A percentile compares a stretch with the other conserved stretches of the same genome.
Evolutionary conservation across 1,284 basidiomycete genomes (phyloP).

Genomic region (Schizophyllum amplum): DNA sequence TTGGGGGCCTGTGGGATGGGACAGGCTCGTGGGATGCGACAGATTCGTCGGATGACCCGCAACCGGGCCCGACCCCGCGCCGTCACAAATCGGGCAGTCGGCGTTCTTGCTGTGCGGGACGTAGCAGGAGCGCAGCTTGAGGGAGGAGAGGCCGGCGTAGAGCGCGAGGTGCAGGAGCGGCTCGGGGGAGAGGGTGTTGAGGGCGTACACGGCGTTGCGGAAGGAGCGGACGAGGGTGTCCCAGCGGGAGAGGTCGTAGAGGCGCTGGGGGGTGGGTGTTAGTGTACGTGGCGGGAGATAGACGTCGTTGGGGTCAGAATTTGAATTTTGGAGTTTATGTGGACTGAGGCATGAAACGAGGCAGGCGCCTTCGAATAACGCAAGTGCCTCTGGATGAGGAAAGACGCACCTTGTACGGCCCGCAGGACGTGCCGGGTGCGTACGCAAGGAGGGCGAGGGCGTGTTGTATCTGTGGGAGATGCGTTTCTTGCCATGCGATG

Average conservation of each 20-base stretch:
- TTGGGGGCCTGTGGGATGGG: too few species aligned
- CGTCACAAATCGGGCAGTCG: conserved; percentile 90
- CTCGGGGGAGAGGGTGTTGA: conserved; percentile 82
- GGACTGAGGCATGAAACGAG: not conserved
- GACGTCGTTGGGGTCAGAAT: too few species aligned
- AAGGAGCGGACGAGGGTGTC: conserved; percentile 64
- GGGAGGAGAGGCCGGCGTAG: conserved; percentile 80
- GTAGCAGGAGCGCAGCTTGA: conserved; percentile 80
- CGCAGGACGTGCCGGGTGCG: conserved; percentile 53
- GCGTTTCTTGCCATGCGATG: conserved; percentile 74
- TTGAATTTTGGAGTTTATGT: too few species aligned
- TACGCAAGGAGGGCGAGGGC: conserved; percentile 76
- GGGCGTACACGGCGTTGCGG: conserved; percentile 74
- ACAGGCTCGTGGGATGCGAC: too few species aligned
- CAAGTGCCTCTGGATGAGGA: not conserved
- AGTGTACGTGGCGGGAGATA: not conserved
- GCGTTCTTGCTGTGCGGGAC: conserved; percentile 58
- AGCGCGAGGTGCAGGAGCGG: conserved; percentile 81
- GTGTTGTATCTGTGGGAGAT: conserved; percentile 68
- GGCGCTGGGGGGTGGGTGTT: conserved; percentile 40
- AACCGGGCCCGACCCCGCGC: conserved; percentile 30
- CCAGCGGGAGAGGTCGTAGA: conserved; percentile 83
- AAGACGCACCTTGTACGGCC: conserved; percentile 56
- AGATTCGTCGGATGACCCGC: too few species aligned
- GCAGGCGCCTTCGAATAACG: conserved; percentile 1